Conservation (phyloP, 176 grass and related monocot genomes). For the Avena insularis region DNA sequence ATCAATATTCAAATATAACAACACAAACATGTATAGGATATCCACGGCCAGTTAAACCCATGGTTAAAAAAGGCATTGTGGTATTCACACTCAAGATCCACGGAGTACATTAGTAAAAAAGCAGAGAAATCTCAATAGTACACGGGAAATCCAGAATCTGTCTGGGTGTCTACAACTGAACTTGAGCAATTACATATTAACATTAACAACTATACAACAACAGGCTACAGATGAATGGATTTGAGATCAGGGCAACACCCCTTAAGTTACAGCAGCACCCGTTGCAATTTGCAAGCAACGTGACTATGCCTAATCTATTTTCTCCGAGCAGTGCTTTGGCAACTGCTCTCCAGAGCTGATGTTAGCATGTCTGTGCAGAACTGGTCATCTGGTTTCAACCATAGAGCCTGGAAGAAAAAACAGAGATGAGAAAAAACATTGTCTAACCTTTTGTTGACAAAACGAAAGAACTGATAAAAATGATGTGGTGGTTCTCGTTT, state of each 20-base stretch:
- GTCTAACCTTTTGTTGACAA: neutral
- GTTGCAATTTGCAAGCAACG: constrained; percentile 11
- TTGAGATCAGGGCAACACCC: neutral
- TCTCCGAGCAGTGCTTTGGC: constrained; percentile 39
- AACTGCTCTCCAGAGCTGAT: constrained; percentile 61
- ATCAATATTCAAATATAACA: neutral
- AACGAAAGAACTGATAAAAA: constrained; percentile 7
- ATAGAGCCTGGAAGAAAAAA: constrained; percentile 71
- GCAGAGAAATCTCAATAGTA: neutral
- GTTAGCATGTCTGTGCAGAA: constrained; percentile 96
- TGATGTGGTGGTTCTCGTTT: neutral
- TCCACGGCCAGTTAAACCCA: neutral
- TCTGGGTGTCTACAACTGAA: constrained; percentile 9
- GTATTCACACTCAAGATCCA: constrained; percentile 2
- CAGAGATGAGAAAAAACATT: neutral
- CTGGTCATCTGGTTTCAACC: constrained; percentile 91
- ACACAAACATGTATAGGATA: neutral
- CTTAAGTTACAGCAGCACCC: constrained; percentile 39
- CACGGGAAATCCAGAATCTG: constrained; percentile 2
- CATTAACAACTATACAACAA: constrained; percentile 49
- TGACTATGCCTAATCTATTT: constrained; percentile 40
- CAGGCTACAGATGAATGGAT: constrained; percentile 27
- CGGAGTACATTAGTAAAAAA: neutral
- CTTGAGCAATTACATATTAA: constrained; percentile 48
- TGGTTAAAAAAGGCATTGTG: neutral